Conservation (phyloP, 257 asterid species). For the Ophiorrhiza pumila region DNA sequence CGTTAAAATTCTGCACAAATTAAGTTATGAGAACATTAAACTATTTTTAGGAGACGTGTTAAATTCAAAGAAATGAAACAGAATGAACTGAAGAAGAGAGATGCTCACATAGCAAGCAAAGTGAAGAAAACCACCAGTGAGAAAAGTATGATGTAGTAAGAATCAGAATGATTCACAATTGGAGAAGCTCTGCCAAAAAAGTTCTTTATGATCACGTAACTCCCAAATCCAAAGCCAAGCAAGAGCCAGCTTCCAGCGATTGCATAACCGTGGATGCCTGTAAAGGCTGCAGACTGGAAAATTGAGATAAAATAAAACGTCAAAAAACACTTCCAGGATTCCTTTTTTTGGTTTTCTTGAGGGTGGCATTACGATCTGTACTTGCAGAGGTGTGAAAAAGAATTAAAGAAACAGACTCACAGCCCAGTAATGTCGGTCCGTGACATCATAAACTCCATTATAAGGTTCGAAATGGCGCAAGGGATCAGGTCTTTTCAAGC, state of each 20-base stretch:
- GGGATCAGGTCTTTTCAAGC: slow-evolving; percentile 44
- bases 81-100: background rate
- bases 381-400: background rate
- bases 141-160: slow-evolving; percentile 27
- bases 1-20: background rate
- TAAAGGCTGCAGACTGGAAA: slow-evolving; percentile 52
- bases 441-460: slow-evolving; percentile 43
- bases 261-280: slow-evolving; percentile 53
- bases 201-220: slow-evolving; percentile 31
- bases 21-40: background rate
- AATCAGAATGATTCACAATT: slow-evolving; percentile 23
- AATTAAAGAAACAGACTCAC: slow-evolving; percentile 28
- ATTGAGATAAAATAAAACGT: background rate
- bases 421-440: slow-evolving; percentile 60
- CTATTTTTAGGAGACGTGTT: background rate
- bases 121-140: slow-evolving; percentile 42
- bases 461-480: slow-evolving; percentile 30
- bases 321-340: background rate
- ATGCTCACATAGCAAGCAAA: slow-evolving; percentile 45
- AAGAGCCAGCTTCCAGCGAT: slow-evolving; percentile 53
- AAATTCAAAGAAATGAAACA: background rate
- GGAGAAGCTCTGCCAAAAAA: slow-evolving; percentile 23
- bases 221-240: slow-evolving; percentile 41
- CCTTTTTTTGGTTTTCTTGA: too few species aligned
- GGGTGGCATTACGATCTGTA: background rate